Evolutionary conservation across 257 asterid species (phyloP).

Genomic region (Solanum ossicruentum): DNA sequence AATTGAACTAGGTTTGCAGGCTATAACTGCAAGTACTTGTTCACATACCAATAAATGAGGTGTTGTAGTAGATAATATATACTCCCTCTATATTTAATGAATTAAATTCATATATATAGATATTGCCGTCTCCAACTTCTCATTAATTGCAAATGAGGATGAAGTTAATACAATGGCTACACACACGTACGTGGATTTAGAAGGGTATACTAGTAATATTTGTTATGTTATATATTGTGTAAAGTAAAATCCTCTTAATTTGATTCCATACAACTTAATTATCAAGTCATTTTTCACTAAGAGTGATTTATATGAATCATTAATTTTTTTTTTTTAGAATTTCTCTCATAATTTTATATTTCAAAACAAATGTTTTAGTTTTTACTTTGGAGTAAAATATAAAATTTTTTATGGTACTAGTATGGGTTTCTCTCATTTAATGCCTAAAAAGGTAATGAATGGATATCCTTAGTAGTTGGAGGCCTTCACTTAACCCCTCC

Average conservation of each 20-base stretch:
- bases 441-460: background rate
- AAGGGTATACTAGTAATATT: background rate
- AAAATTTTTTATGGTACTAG: background rate
- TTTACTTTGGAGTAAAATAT: background rate
- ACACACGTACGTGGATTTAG: too few species aligned
- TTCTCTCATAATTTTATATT: background rate
- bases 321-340: too few species aligned
- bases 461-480: background rate
- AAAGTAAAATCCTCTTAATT: background rate
- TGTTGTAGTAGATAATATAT: background rate
- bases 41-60: background rate
- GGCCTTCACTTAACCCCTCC: background rate
- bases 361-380: background rate
- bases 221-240: background rate
- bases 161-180: background rate
- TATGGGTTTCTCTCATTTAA: background rate
- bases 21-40: background rate
- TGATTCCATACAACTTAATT: background rate
- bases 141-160: background rate
- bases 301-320: too few species aligned
- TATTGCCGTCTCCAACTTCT: background rate
- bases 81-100: background rate
- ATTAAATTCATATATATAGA: background rate
- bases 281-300: background rate
- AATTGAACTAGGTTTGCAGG: constrained; percentile 2